Base-by-base conservation (phyloP, 306 rosid genomes). In the Glycine soja region DNA sequence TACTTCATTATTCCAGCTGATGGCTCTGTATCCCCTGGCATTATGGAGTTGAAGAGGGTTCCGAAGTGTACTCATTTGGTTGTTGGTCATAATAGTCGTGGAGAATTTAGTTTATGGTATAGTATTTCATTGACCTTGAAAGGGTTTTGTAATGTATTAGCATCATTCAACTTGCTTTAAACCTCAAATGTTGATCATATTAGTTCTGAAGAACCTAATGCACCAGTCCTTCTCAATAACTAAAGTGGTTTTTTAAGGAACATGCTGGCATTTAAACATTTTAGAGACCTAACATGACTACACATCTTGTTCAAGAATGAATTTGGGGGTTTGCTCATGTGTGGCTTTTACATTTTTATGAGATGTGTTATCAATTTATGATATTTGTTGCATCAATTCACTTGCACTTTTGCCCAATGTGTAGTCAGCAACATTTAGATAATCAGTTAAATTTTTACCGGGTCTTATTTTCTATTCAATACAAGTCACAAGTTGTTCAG, bases 31-130 rank as follows among this genome's bases (percentile, higher is more conserved):
- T 92, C 92, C 69, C 94, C 97, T 76, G 93, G 89, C 83, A 84
- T 94, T 83, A 90, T 91, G 88, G 97, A 90, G 66, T 86, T 92
- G 86, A 92, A 92, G 88, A 85, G 72, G 86, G 82, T 92, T 81
- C 97, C 97, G 50, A 83, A 86, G 63, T 91, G 87, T 73, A 69
- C 90, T 84, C 74, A 85, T 86, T 90, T 92, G 70, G 86, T 94
- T 81, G 89, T 94, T 42, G 90, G 97, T 59, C 88, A 78, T 74
- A 88, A 89, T 79, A 79, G 88, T 62, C 79, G 74, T 46, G 97
- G 97, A 76, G 92, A 92, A 78, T 94, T 94, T 79, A 92, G 90
- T 86, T 83, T 94, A 74, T 94, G 98, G 98, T 94, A 92, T 66
- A 90, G 79, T 67, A 59, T 77, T 76, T 72, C 65, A 15, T 11